phyloP scores from a whole-genome alignment of 2,329 filamentous ascomycete genomes.

The Aureobasidium zeae region DNA sequence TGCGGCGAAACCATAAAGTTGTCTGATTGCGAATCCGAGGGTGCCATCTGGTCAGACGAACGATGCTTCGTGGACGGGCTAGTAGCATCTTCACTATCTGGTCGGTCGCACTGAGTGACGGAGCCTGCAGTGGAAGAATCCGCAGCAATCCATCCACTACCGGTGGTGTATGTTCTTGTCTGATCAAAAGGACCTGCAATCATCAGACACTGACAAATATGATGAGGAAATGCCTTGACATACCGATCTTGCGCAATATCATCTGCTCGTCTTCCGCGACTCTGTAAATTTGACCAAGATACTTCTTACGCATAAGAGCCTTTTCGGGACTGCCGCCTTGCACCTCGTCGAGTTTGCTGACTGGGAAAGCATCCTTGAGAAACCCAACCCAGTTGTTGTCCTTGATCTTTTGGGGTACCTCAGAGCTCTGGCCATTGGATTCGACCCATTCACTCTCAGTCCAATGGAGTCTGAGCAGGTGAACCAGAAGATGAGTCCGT shows the following conservation, averaged over 20 bases:
- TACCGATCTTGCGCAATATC: conserved; percentile 6
- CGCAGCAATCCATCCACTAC: conserved; percentile 9
- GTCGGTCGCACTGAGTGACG: neutral
- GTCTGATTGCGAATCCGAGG: neutral
- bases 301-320: conserved; percentile 2
- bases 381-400: conserved; percentile 12
- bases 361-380: conserved; percentile 10
- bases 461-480: conserved; percentile 15
- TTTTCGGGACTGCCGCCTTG: conserved; percentile 13
- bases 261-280: conserved; percentile 11
- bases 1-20: neutral
- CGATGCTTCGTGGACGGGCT: neutral
- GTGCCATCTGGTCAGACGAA: too few relatives aligned
- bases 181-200: neutral
- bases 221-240: neutral
- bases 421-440: conserved; percentile 7
- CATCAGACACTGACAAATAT: neutral
- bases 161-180: conserved; percentile 4
- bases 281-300: conserved; percentile 13
- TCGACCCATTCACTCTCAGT: conserved; percentile 9
- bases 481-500: conserved; percentile 13
- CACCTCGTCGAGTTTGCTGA: conserved; percentile 8
- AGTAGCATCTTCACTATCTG: neutral
- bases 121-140: neutral
- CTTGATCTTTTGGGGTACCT: conserved; percentile 11